A percentile compares a stretch with the other conserved stretches of the same genome.
phyloP scores from a whole-genome alignment of 805 yeast species.

The Candida awuae region DNA sequence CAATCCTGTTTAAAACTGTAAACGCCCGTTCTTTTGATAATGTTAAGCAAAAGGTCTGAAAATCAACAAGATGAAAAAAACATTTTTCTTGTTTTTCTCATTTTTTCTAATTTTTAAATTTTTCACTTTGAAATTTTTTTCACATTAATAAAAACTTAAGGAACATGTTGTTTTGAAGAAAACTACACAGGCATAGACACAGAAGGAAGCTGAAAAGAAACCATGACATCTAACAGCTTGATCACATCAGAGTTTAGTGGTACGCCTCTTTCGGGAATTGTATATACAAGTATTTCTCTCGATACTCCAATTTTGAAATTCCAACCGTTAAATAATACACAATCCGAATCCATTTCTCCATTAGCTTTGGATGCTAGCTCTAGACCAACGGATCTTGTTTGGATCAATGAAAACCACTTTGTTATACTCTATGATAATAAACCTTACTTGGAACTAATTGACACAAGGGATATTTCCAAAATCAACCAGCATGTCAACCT shows the following conservation, averaged over 20 bases:
- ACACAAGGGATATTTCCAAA: conserved; percentile 3
- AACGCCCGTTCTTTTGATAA: too few species aligned
- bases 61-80: too few species aligned
- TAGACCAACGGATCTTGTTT: conserved; percentile 1
- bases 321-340: conserved; percentile 6
- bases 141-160: too few species aligned
- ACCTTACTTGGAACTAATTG: conserved; percentile 8
- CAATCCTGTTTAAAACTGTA: too few species aligned
- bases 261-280: conserved; percentile 5
- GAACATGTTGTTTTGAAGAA: too few species aligned
- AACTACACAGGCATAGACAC: background rate
- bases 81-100: too few species aligned
- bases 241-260: conserved; percentile 6
- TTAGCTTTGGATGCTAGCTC: conserved; percentile 3
- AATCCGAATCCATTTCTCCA: conserved; percentile 2
- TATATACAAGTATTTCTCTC: conserved; percentile 5
- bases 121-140: too few species aligned
- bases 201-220: background rate
- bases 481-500: conserved; percentile 4
- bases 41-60: too few species aligned
- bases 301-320: conserved; percentile 8
- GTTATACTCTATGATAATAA: conserved; percentile 7
- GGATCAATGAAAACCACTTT: conserved; percentile 5
- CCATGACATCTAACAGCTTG: conserved; percentile 1
- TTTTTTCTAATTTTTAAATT: background rate